Evolutionary conservation across 2,329 filamentous ascomycete species (phyloP).

Genomic region (Fusarium praegraminearum): DNA sequence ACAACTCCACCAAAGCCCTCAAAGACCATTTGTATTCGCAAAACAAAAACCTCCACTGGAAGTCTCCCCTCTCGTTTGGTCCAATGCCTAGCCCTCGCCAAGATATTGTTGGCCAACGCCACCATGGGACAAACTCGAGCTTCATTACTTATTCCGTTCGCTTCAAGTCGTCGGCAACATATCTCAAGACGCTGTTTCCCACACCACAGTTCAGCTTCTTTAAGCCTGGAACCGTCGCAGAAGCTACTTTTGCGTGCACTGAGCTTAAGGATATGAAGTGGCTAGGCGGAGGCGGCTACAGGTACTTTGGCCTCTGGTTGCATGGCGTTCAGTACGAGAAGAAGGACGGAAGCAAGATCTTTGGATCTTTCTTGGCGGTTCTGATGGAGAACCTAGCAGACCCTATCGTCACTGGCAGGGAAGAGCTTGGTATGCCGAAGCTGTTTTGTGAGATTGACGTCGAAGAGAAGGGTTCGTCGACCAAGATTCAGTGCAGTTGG

Average conservation of each 20-base stretch:
- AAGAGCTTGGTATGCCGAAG: conserved; percentile 73
- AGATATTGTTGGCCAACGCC: conserved; percentile 6
- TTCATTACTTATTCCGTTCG: conserved; percentile 61
- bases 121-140: conserved; percentile 39
- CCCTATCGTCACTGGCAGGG: conserved; percentile 69
- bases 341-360: conserved; percentile 59
- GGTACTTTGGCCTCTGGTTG: conserved; percentile 69
- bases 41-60: conserved; percentile 25
- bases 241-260: conserved; percentile 58
- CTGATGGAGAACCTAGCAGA: conserved; percentile 70
- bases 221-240: conserved; percentile 57
- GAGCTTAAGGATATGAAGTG: conserved; percentile 66
- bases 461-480: neutral
- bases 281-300: conserved; percentile 71
- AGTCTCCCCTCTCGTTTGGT: conserved; percentile 42
- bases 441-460: conserved; percentile 65
- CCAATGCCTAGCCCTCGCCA: conserved; percentile 43
- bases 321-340: conserved; percentile 70
- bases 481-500: conserved; percentile 27
- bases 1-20: conserved; percentile 30
- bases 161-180: conserved; percentile 63
- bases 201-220: conserved; percentile 57
- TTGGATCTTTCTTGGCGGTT: conserved; percentile 67
- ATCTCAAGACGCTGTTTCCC: conserved; percentile 63
- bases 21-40: conserved; percentile 29